Conservation (phyloP, 2,329 filamentous ascomycete genomes). For the Didymella sp. region DNA sequence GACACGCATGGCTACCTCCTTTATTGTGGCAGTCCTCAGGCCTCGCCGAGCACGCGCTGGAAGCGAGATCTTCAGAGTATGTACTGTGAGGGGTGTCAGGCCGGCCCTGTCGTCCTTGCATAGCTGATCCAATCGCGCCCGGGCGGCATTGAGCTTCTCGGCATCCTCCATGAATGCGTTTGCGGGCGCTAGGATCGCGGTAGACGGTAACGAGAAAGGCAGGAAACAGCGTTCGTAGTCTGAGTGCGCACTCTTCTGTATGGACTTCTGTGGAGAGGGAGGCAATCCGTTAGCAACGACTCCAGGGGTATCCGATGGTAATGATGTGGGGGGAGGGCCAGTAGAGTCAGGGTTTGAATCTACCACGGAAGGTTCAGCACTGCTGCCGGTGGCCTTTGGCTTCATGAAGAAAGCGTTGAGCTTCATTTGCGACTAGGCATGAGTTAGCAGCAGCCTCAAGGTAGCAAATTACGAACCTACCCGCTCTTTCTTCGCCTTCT, state of each 20-base stretch:
- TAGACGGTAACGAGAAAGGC: constrained; percentile 78
- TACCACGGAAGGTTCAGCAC: constrained; percentile 38
- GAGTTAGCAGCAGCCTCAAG: constrained; percentile 29
- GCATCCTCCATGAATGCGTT: constrained; percentile 46
- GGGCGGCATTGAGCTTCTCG: constrained; percentile 36
- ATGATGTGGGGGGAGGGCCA: constrained; percentile 33
- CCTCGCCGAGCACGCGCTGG: constrained; percentile 25
- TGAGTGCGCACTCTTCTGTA: constrained; percentile 43
- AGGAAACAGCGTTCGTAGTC: constrained; percentile 71
- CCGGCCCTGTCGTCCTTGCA: constrained; percentile 24
- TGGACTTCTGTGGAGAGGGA: constrained; percentile 46
- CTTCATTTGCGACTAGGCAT: constrained; percentile 48
- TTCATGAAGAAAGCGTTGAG: constrained; percentile 56
- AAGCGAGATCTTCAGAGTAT: constrained; percentile 30
- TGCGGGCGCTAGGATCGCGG: constrained; percentile 72
- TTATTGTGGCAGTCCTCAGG: constrained; percentile 31
- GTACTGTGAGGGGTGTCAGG: constrained; percentile 24
- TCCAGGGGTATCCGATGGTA: constrained; percentile 30
- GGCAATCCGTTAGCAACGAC: constrained; percentile 35
- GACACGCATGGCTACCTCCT: constrained; percentile 53
- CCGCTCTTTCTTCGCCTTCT: constrained; percentile 50
- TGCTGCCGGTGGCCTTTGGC: constrained; percentile 47
- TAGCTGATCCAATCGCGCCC: constrained; percentile 38
- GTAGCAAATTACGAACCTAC: constrained; percentile 40
- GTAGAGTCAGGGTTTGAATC: constrained; percentile 44